Conservation (phyloP, 352 stramenopile species). For the Paralagenidium karlingii region DNA sequence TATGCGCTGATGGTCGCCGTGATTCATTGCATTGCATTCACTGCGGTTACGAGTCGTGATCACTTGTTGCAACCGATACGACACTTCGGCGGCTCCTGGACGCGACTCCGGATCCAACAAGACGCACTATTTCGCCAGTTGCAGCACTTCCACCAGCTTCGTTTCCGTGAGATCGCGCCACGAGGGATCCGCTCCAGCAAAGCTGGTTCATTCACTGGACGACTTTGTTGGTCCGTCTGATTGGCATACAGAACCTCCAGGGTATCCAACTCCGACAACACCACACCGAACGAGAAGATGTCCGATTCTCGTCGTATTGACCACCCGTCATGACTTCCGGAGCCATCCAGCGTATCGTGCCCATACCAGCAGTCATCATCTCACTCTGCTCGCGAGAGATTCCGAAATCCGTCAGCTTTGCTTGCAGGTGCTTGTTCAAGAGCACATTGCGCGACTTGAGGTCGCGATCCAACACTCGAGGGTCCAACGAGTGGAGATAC, state of each 20-base stretch:
- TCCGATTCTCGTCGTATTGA: slow-evolving; percentile 31
- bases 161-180: slow-evolving; percentile 13
- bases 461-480: slow-evolving; percentile 39
- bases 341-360: slow-evolving; percentile 35
- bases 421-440: slow-evolving; percentile 18
- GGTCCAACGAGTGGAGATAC: slow-evolving; percentile 45
- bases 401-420: slow-evolving; percentile 55
- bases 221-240: no score
- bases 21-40: no score
- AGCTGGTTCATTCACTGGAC: slow-evolving; percentile 22
- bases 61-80: slow-evolving; percentile 27
- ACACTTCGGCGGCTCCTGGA: slow-evolving; percentile 23
- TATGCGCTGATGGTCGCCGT: no score
- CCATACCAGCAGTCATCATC: slow-evolving; percentile 39
- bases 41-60: no score
- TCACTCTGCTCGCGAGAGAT: slow-evolving; percentile 23
- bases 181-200: slow-evolving; percentile 26
- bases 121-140: slow-evolving; percentile 17
- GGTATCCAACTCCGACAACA: slow-evolving; percentile 43
- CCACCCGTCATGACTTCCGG: slow-evolving; percentile 37
- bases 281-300: slow-evolving; percentile 42
- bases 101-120: slow-evolving; percentile 15
- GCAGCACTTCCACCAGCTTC: slow-evolving; percentile 19
- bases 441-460: slow-evolving; percentile 51
- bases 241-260: slow-evolving; percentile 35